Evolutionary conservation across 306 rosid species (phyloP).

Genomic region (Abrus precatorius): DNA sequence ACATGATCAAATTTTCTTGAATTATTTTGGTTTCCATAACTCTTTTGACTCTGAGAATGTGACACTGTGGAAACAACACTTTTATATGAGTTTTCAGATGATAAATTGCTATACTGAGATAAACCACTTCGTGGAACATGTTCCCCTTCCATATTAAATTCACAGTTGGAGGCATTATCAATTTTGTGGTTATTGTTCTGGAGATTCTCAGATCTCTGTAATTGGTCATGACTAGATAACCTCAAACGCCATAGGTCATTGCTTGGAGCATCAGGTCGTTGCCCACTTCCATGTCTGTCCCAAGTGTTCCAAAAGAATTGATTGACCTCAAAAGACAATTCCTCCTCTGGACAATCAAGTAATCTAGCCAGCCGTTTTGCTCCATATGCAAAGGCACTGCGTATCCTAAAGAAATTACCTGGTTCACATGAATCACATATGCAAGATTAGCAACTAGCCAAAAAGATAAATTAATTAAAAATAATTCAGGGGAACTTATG

Average conservation of each 20-base stretch:
- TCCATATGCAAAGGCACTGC: conserved; percentile 99
- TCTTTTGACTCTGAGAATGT: conserved; percentile 65
- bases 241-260: conserved; percentile 62
- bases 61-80: conserved; percentile 58
- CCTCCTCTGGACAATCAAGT: conserved; percentile 89
- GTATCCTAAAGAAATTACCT: conserved; percentile 98
- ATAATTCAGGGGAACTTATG: conserved; percentile 16
- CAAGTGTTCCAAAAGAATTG: conserved; percentile 95
- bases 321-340: conserved; percentile 77
- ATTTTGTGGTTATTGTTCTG: conserved; percentile 59
- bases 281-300: conserved; percentile 98
- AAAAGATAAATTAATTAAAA: background rate
- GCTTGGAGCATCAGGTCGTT: conserved; percentile 93
- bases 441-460: conserved; percentile 37
- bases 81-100: conserved; percentile 59
- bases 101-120: conserved; percentile 64
- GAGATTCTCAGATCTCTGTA: conserved; percentile 65
- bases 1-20: conserved; percentile 63
- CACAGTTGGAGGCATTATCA: conserved; percentile 60
- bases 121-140: conserved; percentile 55
- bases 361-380: conserved; percentile 86
- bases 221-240: conserved; percentile 63
- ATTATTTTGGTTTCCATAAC: conserved; percentile 61
- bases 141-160: conserved; percentile 54
- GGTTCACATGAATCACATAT: conserved; percentile 45